These are phyloP conservation scores for Penicillium chermesinum DNA, from an alignment of 495 filamentous ascomycete species.

Conservation along the genomic window DNA sequence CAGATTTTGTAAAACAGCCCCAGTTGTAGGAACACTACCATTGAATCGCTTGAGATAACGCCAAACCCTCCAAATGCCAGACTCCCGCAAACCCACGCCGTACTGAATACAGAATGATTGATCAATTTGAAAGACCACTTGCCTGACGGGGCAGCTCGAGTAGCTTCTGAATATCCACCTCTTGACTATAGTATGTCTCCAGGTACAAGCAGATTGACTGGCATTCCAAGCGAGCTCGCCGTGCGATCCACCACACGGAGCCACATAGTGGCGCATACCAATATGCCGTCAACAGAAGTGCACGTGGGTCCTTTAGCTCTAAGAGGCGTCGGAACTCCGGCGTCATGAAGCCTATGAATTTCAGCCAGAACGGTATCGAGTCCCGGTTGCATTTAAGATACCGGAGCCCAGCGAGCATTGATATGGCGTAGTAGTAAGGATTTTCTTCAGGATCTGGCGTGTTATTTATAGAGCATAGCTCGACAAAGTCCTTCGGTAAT, in stretches of 20 bases:
- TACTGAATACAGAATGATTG: background rate
- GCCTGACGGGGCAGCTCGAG: constrained; percentile 1
- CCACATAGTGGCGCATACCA: constrained; percentile 31
- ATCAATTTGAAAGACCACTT: background rate
- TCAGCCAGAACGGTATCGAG: constrained; percentile 11
- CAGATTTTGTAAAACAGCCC: no score
- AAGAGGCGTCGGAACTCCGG: constrained; percentile 15
- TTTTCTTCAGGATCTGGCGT: constrained; percentile 14
- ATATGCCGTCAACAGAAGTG: constrained; percentile 33
- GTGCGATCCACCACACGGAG: constrained; percentile 31
- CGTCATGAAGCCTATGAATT: constrained; percentile 18
- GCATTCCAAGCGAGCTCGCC: constrained; percentile 32
- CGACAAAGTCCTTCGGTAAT: constrained; percentile 10
- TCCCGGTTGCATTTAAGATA: constrained; percentile 1
- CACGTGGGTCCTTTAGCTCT: constrained; percentile 31
- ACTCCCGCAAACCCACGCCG: background rate
- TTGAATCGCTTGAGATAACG: no score
- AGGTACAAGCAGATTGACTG: constrained; percentile 39
- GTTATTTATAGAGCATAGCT: constrained; percentile 4
- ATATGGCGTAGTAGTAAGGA: constrained; percentile 29
- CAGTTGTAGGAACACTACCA: no score
- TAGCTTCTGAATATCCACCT: constrained; percentile 10
- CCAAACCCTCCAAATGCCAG: no score
- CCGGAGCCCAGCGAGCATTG: constrained; percentile 19
- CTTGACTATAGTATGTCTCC: constrained; percentile 8